Base-by-base conservation (phyloP, 805 yeast species). In the Spathaspora boniae region DNA sequence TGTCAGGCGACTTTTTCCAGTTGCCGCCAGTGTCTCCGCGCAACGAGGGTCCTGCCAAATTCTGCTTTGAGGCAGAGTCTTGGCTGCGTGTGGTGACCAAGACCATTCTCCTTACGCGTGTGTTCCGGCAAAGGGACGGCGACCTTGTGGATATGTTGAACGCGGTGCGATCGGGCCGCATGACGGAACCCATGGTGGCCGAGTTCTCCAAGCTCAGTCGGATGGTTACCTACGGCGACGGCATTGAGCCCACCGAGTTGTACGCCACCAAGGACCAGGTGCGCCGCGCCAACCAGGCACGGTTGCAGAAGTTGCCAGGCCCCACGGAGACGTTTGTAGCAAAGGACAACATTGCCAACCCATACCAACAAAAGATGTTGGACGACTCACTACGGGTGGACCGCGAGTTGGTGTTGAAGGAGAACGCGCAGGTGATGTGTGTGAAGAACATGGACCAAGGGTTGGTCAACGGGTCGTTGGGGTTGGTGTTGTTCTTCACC, bases 1-100 rank as follows among this genome's bases (percentile, higher is more conserved):
- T 89, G 23, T 83, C 95, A 4, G 98, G 98, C n/a, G 98, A 93
- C 60, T 89, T 91, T 54, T 89, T 83, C 58, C 98, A 93, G 61
- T 68, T 93, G 29, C 98, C 98, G 1, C 98, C 98, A 0, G 94
- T 93, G 5, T 65, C 71, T 8, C 68, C 68, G 16, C 23, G 15
- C 24, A 67, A 62, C 27, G 59, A 54, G 15, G 58, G 57, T 0
- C 51, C 42, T 26, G 59, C 63, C 2, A 54, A 53, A 21, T 93
- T 82, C 53, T 82, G 95, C 40, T 93, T 93, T 51, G 84, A 88
- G 49, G 71, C 87, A 7, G 54, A 63, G 3, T 60, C 78, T 17
- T 93, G 98, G 98, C 59, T 58, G 12, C 58, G 58, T 19, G 74
- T 78, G 5, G 70, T 93, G 29, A 60, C 73, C 7, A 72, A 75